Base-by-base conservation (phyloP, 139 green algal species). In the Chlorella sp. region DNA sequence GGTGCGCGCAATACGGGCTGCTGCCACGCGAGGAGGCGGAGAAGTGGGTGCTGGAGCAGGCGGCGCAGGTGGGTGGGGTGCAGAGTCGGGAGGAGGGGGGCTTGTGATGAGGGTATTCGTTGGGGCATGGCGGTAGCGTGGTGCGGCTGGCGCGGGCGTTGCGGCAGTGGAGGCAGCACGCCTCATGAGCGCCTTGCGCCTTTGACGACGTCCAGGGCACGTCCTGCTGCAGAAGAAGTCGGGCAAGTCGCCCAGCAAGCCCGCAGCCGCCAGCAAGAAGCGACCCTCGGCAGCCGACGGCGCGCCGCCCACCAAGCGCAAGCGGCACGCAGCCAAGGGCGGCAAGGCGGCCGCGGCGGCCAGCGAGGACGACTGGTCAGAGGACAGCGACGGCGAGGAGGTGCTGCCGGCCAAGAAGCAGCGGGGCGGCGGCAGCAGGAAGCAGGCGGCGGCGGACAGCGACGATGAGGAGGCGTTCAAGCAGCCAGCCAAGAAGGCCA, bases 1-100 rank as follows among this genome's bases (percentile, higher is more conserved):
- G 86, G 84, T 87, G 76, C 55, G 62, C 86, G 31, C 84, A 86
- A 76, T 41, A 88, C 62, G 90, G 91, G 9, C 68, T 95, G 76
- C 80, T 95, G 63, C 67, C 84, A 0, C 61, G 33, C 6, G 85
- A 91, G n/a, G 81, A 91, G 51, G 90, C 87, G 31, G 79, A 90
- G 69, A 72, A 74, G 38, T 82, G 84, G 50, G 64, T 87, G 55
- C 41, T 41, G 6, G 61, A 86, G 67, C 58, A 80, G 60, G 41
- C 38, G 21, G 33, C 35, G 25, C 63, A 76, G 61, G 76, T 75
- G 33, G 36, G 43, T 38, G 41, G 59, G 31, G 4, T 2, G 64
- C 7, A 8, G 19, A 21, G 17, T 33, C 3, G 2, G 46, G 38
- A 15, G 61, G 61, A 15, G 5, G 41, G 27, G 7, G 38, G 63